A percentile compares a stretch with the other conserved stretches of the same genome.
Evolutionary conservation across 768 basidiomycete genomes (phyloP).

Genomic region (Leccinum longicurvipes): DNA sequence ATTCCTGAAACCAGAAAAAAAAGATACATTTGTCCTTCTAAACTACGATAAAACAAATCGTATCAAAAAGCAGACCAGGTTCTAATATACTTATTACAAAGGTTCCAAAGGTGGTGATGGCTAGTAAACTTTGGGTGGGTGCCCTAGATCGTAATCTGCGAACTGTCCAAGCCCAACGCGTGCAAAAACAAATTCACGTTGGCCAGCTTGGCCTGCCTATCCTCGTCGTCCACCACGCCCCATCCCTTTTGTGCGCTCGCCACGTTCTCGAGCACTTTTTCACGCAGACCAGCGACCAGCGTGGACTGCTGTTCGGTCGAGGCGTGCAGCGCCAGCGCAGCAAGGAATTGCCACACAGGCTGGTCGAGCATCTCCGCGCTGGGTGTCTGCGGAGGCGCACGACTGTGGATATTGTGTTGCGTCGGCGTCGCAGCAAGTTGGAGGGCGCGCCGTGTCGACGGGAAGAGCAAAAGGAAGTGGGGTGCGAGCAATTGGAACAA

Average conservation of each 20-base stretch:
- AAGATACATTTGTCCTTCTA: slow-evolving; percentile 21
- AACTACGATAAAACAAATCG: slow-evolving; percentile 2
- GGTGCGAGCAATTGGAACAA: slow-evolving; percentile 79
- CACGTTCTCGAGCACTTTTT: slow-evolving; percentile 92
- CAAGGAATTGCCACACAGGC: slow-evolving; percentile 94
- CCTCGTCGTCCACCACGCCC: slow-evolving; percentile 62
- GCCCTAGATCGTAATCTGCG: slow-evolving; percentile 57
- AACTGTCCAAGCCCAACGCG: slow-evolving; percentile 69
- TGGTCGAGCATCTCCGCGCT: slow-evolving; percentile 69
- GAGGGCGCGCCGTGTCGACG: slow-evolving; percentile 71
- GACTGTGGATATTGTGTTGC: slow-evolving; percentile 40
- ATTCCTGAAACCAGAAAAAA: slow-evolving; percentile 3
- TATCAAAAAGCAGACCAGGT: slow-evolving; percentile 4
- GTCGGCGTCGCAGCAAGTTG: slow-evolving; percentile 37
- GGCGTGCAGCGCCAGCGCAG: slow-evolving; percentile 82
- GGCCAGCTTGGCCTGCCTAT: slow-evolving; percentile 71
- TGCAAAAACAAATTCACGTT: slow-evolving; percentile 93
- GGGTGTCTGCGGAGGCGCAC: slow-evolving; percentile 60
- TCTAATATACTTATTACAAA: slow-evolving; percentile 1
- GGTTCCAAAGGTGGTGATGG: too few species aligned
- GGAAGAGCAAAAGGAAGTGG: slow-evolving; percentile 79
- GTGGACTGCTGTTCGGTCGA: slow-evolving; percentile 83
- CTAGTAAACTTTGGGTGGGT: too few species aligned
- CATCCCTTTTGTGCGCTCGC: slow-evolving; percentile 73
- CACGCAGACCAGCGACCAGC: slow-evolving; percentile 80